Conservation (phyloP, 2,329 filamentous ascomycete species). For the Neonectria magnoliae region DNA sequence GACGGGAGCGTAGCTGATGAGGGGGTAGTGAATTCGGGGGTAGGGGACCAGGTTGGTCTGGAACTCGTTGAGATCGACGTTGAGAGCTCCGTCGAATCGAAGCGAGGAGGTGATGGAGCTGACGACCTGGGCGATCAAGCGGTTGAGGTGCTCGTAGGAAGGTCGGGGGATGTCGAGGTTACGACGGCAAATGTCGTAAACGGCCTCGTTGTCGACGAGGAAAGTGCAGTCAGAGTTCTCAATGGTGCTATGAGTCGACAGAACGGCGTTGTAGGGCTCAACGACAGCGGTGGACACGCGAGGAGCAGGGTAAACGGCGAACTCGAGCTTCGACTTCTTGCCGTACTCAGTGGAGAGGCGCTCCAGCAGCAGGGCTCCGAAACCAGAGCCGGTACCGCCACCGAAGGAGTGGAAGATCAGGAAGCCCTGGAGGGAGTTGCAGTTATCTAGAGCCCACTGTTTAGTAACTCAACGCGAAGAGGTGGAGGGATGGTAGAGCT, state of each 20-base stretch:
- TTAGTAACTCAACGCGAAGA: conserved; percentile 29
- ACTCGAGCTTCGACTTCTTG: conserved; percentile 83
- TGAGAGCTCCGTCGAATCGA: conserved; percentile 77
- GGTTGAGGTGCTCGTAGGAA: conserved; percentile 77
- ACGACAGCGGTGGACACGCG: conserved; percentile 76
- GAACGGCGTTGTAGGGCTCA: conserved; percentile 78
- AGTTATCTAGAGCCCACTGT: conserved; percentile 66
- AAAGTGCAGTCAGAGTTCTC: conserved; percentile 85
- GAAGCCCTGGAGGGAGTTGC: conserved; percentile 77
- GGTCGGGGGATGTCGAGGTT: conserved; percentile 76
- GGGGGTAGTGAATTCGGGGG: conserved; percentile 78
- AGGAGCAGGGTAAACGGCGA: conserved; percentile 76
- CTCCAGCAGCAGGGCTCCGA: conserved; percentile 77
- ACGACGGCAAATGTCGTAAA: conserved; percentile 79
- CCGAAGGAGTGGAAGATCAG: conserved; percentile 80
- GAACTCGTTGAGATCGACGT: conserved; percentile 81
- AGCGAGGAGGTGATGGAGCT: conserved; percentile 79
- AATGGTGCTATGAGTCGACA: conserved; percentile 79
- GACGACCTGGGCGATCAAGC: conserved; percentile 78
- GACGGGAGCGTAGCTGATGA: conserved; percentile 78
- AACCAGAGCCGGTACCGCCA: conserved; percentile 77
- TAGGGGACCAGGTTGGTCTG: conserved; percentile 81
- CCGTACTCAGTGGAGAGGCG: conserved; percentile 78
- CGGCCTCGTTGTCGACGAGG: conserved; percentile 78
- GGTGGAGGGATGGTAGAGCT: conserved; percentile 40